phyloP scores from a whole-genome alignment of 345 rosid genomes.

The Sonneratia alba region DNA sequence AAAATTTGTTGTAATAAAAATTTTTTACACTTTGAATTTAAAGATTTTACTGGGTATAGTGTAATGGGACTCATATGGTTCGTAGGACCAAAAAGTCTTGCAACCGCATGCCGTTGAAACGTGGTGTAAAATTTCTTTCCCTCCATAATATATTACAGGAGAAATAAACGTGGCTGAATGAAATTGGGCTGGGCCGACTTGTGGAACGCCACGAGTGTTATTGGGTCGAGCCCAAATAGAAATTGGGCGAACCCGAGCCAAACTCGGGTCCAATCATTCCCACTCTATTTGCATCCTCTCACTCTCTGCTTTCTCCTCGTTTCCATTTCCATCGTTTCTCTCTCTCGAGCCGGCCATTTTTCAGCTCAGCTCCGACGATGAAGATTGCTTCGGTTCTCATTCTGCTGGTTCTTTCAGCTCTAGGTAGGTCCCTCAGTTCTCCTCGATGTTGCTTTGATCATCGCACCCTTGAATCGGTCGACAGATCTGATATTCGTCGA shows the following conservation, averaged over 20 bases:
- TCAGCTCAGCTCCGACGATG: not conserved
- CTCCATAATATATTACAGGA: no score
- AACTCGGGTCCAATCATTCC: not conserved
- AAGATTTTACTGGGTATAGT: no score
- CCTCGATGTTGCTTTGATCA: not conserved
- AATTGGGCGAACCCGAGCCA: not conserved
- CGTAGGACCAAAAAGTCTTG: no score
- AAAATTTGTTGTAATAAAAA: no score
- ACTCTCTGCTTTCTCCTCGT: not conserved
- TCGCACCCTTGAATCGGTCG: not conserved
- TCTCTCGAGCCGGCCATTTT: not conserved
- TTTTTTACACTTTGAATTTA: no score
- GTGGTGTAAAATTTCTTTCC: not conserved
- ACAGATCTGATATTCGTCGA: conserved; percentile 7
- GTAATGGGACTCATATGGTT: no score
- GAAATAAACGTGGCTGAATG: not conserved
- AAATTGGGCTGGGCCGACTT: not conserved
- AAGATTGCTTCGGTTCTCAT: not conserved
- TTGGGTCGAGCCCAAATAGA: not conserved
- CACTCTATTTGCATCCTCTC: no score
- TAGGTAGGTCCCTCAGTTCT: conserved; percentile 1
- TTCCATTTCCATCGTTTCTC: not conserved
- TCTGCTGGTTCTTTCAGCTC: not conserved
- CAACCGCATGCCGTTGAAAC: no score
- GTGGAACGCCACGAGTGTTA: not conserved